Conservation (phyloP, 768 basidiomycete species). For the Dioszegia aurantiaca region DNA sequence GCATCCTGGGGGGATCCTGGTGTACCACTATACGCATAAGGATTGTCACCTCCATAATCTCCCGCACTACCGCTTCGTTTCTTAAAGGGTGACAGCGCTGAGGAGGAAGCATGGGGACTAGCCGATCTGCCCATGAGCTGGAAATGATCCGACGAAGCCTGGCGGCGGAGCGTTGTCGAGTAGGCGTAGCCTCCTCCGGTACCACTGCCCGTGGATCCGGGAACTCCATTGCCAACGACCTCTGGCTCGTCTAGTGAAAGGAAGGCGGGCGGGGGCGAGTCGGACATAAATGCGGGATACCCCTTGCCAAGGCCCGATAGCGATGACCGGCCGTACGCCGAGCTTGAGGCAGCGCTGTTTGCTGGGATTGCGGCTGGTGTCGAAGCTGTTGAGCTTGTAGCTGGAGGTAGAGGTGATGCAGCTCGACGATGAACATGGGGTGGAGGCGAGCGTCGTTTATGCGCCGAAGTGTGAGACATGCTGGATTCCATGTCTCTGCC, state of each 20-base stretch:
- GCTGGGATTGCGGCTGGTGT: background rate
- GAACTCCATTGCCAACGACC: background rate
- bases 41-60: conserved; percentile 8
- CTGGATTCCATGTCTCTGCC: too few species aligned
- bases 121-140: background rate
- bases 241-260: conserved; percentile 6
- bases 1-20: background rate
- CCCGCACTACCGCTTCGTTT: conserved; percentile 2
- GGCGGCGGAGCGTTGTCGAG: conserved; percentile 41
- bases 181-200: conserved; percentile 37
- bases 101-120: conserved; percentile 8
- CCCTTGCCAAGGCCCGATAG: background rate
- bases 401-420: conserved; percentile 14
- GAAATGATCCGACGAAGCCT: conserved; percentile 19
- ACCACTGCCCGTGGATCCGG: background rate
- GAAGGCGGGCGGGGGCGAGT: background rate
- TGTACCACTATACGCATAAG: background rate
- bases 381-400: conserved; percentile 16
- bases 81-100: conserved; percentile 14
- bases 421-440: conserved; percentile 10
- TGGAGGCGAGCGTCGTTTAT: conserved; percentile 38
- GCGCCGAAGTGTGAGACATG: conserved; percentile 14
- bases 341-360: conserved; percentile 3
- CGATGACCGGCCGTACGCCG: conserved; percentile 5
- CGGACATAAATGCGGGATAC: background rate